Percentiles rank a stretch among this genome's conserved stretches.
Evolutionary conservation across 2,329 filamentous ascomycete genomes (phyloP).

Genomic region (Aspergillus novoparasiticus): DNA sequence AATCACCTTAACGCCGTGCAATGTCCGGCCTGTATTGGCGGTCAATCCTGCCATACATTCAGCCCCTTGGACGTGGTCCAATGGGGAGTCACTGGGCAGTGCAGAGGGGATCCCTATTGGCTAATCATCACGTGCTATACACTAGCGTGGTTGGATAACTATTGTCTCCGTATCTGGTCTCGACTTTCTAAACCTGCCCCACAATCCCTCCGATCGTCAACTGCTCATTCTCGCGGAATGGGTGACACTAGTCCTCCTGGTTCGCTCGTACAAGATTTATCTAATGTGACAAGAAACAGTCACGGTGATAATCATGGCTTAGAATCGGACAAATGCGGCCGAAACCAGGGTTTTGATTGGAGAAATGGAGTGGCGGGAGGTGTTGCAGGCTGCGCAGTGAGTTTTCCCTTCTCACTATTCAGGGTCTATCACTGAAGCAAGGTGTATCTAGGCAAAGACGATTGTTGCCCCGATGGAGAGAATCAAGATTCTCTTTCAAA

Average conservation of each 20-base stretch:
- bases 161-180: too few species aligned
- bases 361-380: slow-evolving; percentile 84
- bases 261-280: not conserved
- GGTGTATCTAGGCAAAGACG: slow-evolving; percentile 76
- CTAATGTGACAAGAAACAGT: not conserved
- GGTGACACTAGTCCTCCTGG: not conserved
- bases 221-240: not conserved
- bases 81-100: too few species aligned
- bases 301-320: not conserved
- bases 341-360: not conserved
- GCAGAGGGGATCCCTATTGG: too few species aligned
- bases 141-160: too few species aligned
- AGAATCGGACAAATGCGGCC: not conserved
- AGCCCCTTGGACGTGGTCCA: too few species aligned
- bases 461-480: slow-evolving; percentile 93
- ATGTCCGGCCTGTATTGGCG: not conserved
- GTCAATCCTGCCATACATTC: too few species aligned
- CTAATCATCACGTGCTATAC: too few species aligned
- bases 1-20: not conserved
- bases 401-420: slow-evolving; percentile 34
- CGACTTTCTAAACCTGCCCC: too few species aligned
- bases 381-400: slow-evolving; percentile 85
- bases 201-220: not conserved
- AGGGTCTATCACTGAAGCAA: not conserved
- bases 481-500: slow-evolving; percentile 98